Conservation (phyloP, 2,329 filamentous ascomycete species). For the Alternaria panax region DNA sequence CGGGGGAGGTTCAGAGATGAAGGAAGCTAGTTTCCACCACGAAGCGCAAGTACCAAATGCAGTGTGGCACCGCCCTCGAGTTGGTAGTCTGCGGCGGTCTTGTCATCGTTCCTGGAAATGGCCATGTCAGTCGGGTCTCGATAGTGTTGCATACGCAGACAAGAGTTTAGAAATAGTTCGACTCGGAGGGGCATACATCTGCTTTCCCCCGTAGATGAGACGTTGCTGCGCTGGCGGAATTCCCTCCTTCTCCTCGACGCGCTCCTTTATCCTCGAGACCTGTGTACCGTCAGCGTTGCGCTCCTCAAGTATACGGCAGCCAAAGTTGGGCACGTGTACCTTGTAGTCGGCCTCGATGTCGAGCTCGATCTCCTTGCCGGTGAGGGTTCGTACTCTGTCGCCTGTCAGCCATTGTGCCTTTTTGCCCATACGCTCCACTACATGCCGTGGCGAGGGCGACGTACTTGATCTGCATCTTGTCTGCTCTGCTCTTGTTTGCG, state of each 20-base stretch:
- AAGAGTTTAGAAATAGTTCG: background rate
- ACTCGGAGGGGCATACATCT: constrained; percentile 71
- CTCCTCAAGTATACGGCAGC: background rate
- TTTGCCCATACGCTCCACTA: background rate
- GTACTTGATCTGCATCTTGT: constrained; percentile 50
- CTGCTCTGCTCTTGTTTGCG: background rate
- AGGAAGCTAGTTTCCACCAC: constrained; percentile 67
- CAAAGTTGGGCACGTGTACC: constrained; percentile 58
- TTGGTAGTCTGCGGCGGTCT: constrained; percentile 87
- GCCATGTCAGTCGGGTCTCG: constrained; percentile 8
- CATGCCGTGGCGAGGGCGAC: background rate
- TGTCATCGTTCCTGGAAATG: constrained; percentile 85
- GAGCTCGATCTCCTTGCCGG: constrained; percentile 98
- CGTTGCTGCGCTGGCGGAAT: constrained; percentile 97
- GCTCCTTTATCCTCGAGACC: constrained; percentile 97
- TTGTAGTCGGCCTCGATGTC: constrained; percentile 96
- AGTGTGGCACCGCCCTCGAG: constrained; percentile 92
- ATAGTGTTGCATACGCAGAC: background rate
- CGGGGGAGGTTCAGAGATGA: background rate
- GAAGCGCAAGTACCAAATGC: constrained; percentile 92
- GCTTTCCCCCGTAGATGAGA: constrained; percentile 95
- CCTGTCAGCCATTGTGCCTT: constrained; percentile 14
- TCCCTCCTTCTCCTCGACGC: constrained; percentile 98
- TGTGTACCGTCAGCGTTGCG: constrained; percentile 48
- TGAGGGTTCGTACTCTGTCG: constrained; percentile 89